Percentiles rank a stretch among this genome's conserved stretches.
phyloP scores from a whole-genome alignment of 768 basidiomycete species.

The Phanerochaete sordida region DNA sequence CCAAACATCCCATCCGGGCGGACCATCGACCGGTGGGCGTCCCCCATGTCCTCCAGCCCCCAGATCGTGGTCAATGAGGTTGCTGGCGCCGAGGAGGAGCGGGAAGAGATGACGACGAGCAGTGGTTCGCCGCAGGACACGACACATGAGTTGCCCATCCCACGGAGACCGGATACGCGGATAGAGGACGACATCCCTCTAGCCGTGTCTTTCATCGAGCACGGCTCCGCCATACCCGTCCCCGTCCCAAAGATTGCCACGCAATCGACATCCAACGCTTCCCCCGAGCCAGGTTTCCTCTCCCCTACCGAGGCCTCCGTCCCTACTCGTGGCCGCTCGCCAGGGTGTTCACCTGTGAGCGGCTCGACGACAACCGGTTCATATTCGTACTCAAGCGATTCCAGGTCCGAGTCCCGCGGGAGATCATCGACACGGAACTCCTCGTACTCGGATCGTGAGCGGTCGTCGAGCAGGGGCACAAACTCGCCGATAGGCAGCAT shows the following conservation, averaged over 20 bases:
- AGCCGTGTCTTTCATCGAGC: slow-evolving; percentile 13
- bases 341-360: slow-evolving; percentile 17
- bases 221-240: slow-evolving; percentile 10
- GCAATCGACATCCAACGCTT: slow-evolving; percentile 26
- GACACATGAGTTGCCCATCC: not conserved
- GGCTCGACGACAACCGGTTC: slow-evolving; percentile 23
- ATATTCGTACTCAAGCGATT: slow-evolving; percentile 26
- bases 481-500: slow-evolving; percentile 32
- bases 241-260: slow-evolving; percentile 25
- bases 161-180: slow-evolving; percentile 3
- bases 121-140: slow-evolving; percentile 2
- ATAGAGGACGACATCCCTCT: slow-evolving; percentile 13
- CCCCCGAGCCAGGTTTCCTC: slow-evolving; percentile 16
- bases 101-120: slow-evolving; percentile 26
- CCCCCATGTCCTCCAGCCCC: slow-evolving; percentile 16
- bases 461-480: slow-evolving; percentile 27
- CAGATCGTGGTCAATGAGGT: slow-evolving; percentile 33
- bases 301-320: slow-evolving; percentile 19
- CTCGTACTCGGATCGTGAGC: slow-evolving; percentile 50
- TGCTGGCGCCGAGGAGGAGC: slow-evolving; percentile 28
- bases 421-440: slow-evolving; percentile 53
- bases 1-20: slow-evolving; percentile 22
- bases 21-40: slow-evolving; percentile 15
- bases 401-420: slow-evolving; percentile 38
- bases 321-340: slow-evolving; percentile 16